A percentile compares a stretch with the other conserved stretches of the same genome.
phyloP scores from a whole-genome alignment of 2,329 filamentous ascomycete species.

The Monosporascus ibericus region DNA sequence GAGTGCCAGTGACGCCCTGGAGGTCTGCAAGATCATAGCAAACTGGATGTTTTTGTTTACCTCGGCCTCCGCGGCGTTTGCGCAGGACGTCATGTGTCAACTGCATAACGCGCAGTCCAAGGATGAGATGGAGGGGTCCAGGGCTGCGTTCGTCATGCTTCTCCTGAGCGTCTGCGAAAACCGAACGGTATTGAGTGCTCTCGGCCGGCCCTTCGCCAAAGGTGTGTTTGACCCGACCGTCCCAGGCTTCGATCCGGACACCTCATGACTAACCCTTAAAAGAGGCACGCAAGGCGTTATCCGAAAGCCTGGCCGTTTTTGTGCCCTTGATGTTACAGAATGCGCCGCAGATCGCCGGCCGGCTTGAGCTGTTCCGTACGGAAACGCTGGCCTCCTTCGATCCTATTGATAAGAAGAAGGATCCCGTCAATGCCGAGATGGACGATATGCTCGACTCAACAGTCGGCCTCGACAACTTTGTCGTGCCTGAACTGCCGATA shows the following conservation, averaged over 20 bases:
- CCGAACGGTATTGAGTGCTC: constrained; percentile 43
- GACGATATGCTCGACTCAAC: constrained; percentile 53
- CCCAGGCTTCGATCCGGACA: too few species aligned
- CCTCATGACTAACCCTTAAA: constrained; percentile 4
- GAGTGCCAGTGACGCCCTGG: constrained; percentile 40
- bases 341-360: constrained; percentile 45
- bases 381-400: constrained; percentile 51
- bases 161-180: constrained; percentile 58
- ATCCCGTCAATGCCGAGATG: constrained; percentile 43
- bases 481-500: constrained; percentile 58
- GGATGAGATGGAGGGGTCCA: constrained; percentile 54
- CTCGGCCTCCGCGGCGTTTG: constrained; percentile 41
- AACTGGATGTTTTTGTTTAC: constrained; percentile 56
- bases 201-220: constrained; percentile 48
- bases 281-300: constrained; percentile 44
- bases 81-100: constrained; percentile 40
- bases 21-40: constrained; percentile 43
- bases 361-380: constrained; percentile 52
- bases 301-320: constrained; percentile 46
- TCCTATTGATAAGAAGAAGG: constrained; percentile 46
- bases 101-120: constrained; percentile 37
- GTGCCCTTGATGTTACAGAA: constrained; percentile 51
- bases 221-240: constrained; percentile 30
- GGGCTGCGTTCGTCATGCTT: constrained; percentile 59
- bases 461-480: constrained; percentile 49